Evolutionary conservation across 2,329 filamentous ascomycete genomes (phyloP).

Genomic region (Clonostachys byssicola): DNA sequence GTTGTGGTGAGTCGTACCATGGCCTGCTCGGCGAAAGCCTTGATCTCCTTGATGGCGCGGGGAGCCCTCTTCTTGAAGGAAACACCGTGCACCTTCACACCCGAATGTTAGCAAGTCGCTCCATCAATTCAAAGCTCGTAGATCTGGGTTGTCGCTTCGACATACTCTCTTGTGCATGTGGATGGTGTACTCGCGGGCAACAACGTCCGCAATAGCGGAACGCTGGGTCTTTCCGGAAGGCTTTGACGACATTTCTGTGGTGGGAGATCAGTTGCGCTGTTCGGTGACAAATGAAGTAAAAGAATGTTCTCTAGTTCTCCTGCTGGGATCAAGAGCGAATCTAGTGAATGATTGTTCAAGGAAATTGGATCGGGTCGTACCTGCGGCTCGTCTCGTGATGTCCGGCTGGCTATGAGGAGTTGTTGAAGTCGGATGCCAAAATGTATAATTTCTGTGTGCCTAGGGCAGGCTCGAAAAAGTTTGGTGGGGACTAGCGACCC

Average conservation of each 20-base stretch:
- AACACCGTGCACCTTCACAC: conserved; percentile 81
- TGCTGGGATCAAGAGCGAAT: no score
- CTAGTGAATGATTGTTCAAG: no score
- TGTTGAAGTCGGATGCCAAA: conserved; percentile 8
- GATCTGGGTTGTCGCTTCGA: conserved; percentile 6
- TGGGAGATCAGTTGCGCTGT: conserved; percentile 4
- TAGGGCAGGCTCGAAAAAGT: conserved; percentile 5
- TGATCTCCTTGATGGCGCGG: conserved; percentile 99
- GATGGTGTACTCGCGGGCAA: conserved; percentile 99
- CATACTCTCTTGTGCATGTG: conserved; percentile 91
- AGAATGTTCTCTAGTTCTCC: no score
- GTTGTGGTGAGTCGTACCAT: conserved; percentile 68
- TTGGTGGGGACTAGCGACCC: conserved; percentile 1
- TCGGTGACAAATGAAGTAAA: conserved; percentile 7
- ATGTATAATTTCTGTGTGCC: conserved; percentile 7
- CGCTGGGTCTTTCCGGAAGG: conserved; percentile 48
- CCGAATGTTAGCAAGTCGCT: no score
- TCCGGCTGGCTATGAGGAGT: conserved; percentile 23
- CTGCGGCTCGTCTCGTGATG: conserved; percentile 35
- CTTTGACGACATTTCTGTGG: conserved; percentile 35
- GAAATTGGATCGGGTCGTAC: conserved; percentile 23
- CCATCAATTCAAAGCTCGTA: no score
- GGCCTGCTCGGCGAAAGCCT: conserved; percentile 83
- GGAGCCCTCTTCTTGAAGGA: conserved; percentile 99
- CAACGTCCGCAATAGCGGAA: conserved; percentile 98